phyloP scores from a whole-genome alignment of 345 rosid species.

The Eucalyptus pumila region DNA sequence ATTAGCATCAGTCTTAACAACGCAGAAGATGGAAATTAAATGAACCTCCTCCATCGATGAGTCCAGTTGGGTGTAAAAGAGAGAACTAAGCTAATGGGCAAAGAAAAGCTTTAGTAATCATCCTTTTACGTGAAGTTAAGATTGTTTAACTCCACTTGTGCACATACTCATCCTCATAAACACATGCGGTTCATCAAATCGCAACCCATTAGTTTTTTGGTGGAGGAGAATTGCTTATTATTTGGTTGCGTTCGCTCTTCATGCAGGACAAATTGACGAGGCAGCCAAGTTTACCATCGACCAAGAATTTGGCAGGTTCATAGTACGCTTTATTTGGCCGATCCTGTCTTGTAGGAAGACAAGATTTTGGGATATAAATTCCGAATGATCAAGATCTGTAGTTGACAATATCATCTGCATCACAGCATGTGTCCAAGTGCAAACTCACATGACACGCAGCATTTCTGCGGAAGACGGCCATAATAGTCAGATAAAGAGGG shows the following conservation, averaged over 20 bases:
- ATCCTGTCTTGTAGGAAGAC: neutral
- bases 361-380: neutral
- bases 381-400: neutral
- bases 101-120: neutral
- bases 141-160: neutral
- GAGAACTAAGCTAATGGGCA: neutral
- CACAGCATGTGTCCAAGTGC: neutral
- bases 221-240: neutral
- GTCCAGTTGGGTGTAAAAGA: neutral
- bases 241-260: neutral
- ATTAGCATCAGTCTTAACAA: neutral
- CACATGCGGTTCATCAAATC: neutral
- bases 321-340: neutral
- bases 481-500: neutral
- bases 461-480: neutral
- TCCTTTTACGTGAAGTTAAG: neutral
- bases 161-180: neutral
- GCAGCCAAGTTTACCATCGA: neutral
- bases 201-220: neutral
- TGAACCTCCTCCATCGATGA: neutral
- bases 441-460: neutral
- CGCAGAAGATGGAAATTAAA: neutral
- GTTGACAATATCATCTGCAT: neutral
- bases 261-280: neutral
- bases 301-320: neutral